These are phyloP conservation scores for Microdochium bolleyi DNA, from an alignment of 2,329 filamentous ascomycete species.

Conservation along the genomic window DNA sequence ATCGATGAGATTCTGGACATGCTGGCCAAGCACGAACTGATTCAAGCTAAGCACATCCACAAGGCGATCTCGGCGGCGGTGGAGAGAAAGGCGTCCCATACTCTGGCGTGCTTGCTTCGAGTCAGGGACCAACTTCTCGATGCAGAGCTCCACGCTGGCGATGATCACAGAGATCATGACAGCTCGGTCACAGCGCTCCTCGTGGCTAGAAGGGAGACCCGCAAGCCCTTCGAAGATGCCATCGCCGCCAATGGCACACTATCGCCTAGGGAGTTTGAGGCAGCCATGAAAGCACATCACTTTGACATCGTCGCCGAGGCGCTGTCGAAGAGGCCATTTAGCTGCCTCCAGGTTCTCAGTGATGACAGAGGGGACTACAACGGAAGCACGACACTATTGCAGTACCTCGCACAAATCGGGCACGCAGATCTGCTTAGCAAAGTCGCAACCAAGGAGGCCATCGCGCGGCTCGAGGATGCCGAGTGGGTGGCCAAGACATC, in stretches of 20 bases:
- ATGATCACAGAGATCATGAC: background rate
- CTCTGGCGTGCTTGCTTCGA: background rate
- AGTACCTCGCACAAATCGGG: background rate
- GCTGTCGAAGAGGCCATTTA: background rate
- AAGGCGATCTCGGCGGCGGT: background rate
- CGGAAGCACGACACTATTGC: background rate
- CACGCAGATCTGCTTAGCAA: background rate
- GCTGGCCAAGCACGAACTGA: background rate
- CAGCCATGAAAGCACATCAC: background rate
- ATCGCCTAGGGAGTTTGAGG: background rate
- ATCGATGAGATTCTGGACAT: background rate
- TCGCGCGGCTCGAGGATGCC: background rate
- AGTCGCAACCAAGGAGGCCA: background rate
- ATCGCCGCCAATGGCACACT: background rate
- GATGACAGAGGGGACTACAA: background rate
- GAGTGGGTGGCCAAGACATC: constrained; percentile 2
- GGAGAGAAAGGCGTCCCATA: background rate
- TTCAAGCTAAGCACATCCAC: background rate
- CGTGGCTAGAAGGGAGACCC: background rate
- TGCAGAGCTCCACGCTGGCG: background rate
- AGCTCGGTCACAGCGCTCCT: background rate
- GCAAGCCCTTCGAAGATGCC: background rate
- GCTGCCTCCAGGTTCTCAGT: background rate
- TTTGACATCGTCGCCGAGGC: background rate
- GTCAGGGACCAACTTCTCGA: background rate